Base-by-base conservation (phyloP, 495 filamentous ascomycete genomes). In the Hyphodiscus hymeniophilus region DNA sequence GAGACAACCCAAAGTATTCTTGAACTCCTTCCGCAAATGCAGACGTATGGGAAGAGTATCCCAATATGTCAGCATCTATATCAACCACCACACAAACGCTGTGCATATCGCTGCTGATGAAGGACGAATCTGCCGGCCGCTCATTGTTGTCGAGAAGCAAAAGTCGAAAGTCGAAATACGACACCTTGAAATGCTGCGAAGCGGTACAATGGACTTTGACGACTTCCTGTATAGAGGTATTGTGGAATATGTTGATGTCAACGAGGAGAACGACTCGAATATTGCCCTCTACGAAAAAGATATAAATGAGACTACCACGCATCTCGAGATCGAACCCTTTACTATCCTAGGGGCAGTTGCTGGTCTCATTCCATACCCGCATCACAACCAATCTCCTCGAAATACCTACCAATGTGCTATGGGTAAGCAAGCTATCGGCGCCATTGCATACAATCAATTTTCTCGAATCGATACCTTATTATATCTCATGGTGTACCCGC, bases 331-430 rank as follows among this genome's bases (percentile, higher is more conserved):
- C 44, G 94, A 97, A 62, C 92, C 92, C 0, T 97, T 96, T 63
- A 97, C 94, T 1, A 84, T 97, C 35, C 81, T 99, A 24, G 92
- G 92, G n/a, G 94, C 92, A 21, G 94, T 97, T 28, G 92, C 92
- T 31, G 91, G 92, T 32, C 72, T 99, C 17, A 97, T 99, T 57
- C 92, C 92, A 3, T 99, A 96, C 60, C 92, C 92, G 10, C 94
- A 99, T 67, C 92, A 99, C 71, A 99, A 99, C 64, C 92, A 99
- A 65, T 99, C 92, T 3, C 92, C 92, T 7, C 81, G 92, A 69
- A 99, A 99, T 62, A 99, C 92, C 7, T 99, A 99, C 60, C 92
- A 98, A 69, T 96, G 94, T 64, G 92, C 92, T 66, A 99, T 99
- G 92, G 92, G 92, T 73, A 99, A 99, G 67, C 92, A 99, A 85